Evolutionary conservation across 768 basidiomycete genomes (phyloP), one percentile per base, ranked within the genome.

Genomic region (Trametes sanguinea): DNA sequence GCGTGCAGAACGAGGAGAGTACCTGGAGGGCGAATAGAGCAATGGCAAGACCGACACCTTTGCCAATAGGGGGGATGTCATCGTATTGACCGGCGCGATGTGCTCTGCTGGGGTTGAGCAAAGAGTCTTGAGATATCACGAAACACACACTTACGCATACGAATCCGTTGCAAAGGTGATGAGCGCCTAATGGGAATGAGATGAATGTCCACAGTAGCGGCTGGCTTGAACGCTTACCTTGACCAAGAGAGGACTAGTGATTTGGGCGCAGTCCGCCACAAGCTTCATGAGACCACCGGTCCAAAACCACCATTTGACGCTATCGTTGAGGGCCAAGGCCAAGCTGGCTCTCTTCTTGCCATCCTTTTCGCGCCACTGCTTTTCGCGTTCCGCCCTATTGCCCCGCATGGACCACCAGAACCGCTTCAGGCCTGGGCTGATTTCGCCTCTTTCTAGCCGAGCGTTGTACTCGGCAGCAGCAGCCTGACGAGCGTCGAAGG

Each of bases 271-370:
- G 68, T 94, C 92, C 1, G 85, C 81, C n/a, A 88, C 73, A 53
- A 83, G 74, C 64, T 83, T 83, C 65, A 81, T 62, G 32, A 85
- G 33, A 5, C 89, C 92, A 45, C 79, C 84, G 4, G 80, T 77
- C 92, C 92, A 94, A 69, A 92, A 89, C 78, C 82, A 86, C 84
- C 85, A 90, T 51, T 83, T 83, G 61, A 94, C 79, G 58, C 85
- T 86, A 70, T 92, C 90, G 68, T 91, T 92, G 75, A 93, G 81
- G 0, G 91, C 88, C 72, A 79, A 76, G 0, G 82, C 71, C 9
- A 92, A 78, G 65, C 90, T 92, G 4, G 90, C 80, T 51, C 75
- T 79, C 62, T 77, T 81, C 71, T 77, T 85, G 1, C 92, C 92
- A 22, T 83, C 81, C 27, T 76, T 78, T 57, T 85, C 83, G 65